Percentiles rank a stretch among this genome's conserved stretches.
Evolutionary conservation across 257 asterid species (phyloP).

Genomic region (Catharanthus roseus): DNA sequence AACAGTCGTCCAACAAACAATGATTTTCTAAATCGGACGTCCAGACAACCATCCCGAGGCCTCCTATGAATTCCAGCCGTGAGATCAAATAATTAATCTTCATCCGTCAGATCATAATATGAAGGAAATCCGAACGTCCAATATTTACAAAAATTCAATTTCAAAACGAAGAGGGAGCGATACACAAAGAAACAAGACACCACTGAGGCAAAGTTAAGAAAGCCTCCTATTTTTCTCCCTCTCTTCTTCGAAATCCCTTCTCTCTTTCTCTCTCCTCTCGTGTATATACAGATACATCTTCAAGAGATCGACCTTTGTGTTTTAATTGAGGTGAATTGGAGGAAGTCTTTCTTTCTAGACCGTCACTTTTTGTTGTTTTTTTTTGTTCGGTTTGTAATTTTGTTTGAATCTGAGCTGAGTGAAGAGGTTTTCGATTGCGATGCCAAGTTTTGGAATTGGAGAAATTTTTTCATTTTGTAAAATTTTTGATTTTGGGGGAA

Average conservation of each 20-base stretch:
- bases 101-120: constrained; percentile 38
- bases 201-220: constrained; percentile 14
- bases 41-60: not conserved
- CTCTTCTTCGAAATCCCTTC: constrained; percentile 24
- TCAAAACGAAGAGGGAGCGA: constrained; percentile 93
- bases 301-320: constrained; percentile 19
- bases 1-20: not conserved
- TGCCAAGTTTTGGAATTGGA: constrained; percentile 12
- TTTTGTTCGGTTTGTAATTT: constrained; percentile 3
- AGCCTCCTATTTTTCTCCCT: constrained; percentile 18
- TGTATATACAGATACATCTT: constrained; percentile 16
- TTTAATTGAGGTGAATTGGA: constrained; percentile 23
- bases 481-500: constrained; percentile 17
- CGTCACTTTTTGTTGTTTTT: constrained; percentile 16
- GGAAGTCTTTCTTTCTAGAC: constrained; percentile 19
- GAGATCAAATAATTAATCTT: constrained; percentile 15
- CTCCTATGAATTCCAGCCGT: constrained; percentile 54
- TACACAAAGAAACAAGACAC: constrained; percentile 21
- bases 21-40: constrained; percentile 31
- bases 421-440: constrained; percentile 13
- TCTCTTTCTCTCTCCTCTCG: constrained; percentile 21
- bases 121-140: constrained; percentile 36
- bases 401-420: constrained; percentile 52
- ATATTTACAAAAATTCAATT: constrained; percentile 63
- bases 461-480: constrained; percentile 12